Conservation (phyloP, 805 yeast genomes). For the Monosporozyma aquatica region DNA sequence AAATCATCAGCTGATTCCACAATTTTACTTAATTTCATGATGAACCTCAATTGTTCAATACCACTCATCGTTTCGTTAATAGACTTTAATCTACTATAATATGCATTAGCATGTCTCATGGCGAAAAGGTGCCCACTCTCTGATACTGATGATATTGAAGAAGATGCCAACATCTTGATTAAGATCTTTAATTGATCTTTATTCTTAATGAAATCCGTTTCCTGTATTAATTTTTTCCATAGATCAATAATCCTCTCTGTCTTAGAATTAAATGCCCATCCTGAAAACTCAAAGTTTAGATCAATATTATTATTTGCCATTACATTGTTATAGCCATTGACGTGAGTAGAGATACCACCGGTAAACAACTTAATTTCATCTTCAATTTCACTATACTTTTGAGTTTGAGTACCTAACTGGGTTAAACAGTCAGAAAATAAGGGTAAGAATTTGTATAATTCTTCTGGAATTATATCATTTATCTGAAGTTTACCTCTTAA, state of each 20-base stretch:
- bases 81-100: conserved; percentile 49
- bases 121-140: conserved; percentile 87
- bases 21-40: conserved; percentile 47
- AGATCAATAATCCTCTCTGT: conserved; percentile 50
- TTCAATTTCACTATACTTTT: conserved; percentile 72
- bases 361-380: conserved; percentile 74
- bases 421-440: conserved; percentile 73
- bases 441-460: conserved; percentile 61
- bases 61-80: conserved; percentile 62
- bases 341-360: conserved; percentile 71
- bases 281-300: conserved; percentile 42
- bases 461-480: conserved; percentile 43
- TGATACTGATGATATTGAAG: conserved; percentile 69
- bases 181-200: conserved; percentile 63
- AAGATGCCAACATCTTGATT: conserved; percentile 65
- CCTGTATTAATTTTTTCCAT: conserved; percentile 57
- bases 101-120: conserved; percentile 53
- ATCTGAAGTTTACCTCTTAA: conserved; percentile 58
- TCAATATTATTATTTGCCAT: conserved; percentile 49
- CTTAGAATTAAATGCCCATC: conserved; percentile 63
- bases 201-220: conserved; percentile 55
- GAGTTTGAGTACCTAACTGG: conserved; percentile 70
- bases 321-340: conserved; percentile 32
- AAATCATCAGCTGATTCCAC: conserved; percentile 36
- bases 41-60: conserved; percentile 64